Conservation (phyloP, 345 rosid species). For the Erodium maritimum region DNA sequence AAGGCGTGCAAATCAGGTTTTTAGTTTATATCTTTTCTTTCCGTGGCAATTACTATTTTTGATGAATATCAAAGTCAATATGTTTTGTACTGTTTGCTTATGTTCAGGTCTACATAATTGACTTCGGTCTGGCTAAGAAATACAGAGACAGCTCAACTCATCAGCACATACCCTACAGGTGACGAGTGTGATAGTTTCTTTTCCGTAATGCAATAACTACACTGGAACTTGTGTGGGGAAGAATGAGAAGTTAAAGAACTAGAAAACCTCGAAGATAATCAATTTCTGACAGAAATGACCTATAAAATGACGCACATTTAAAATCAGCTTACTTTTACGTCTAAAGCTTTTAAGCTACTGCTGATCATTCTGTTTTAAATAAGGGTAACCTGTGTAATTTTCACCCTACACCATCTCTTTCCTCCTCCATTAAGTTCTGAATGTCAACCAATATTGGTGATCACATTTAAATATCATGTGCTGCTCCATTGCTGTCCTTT, state of each 20-base stretch:
- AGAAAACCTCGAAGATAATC: too few relatives aligned
- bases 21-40: constrained; percentile 4
- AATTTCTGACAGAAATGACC: too few relatives aligned
- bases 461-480: neutral
- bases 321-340: too few relatives aligned
- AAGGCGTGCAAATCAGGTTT: constrained; percentile 85
- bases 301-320: neutral
- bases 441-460: neutral
- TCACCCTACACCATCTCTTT: neutral
- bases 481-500: neutral
- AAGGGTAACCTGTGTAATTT: neutral
- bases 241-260: neutral
- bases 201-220: neutral
- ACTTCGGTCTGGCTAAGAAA: constrained; percentile 94
- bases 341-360: too few relatives aligned
- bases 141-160: constrained; percentile 74
- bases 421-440: neutral
- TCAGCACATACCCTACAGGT: constrained; percentile 93
- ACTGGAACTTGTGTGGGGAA: neutral
- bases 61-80: neutral
- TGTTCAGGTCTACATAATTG: constrained; percentile 64
- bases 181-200: constrained; percentile 1
- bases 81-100: constrained; percentile 3
- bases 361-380: too few relatives aligned
- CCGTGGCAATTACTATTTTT: neutral